Percentiles rank a stretch among this genome's conserved stretches.
Evolutionary conservation across 352 stramenopile genomes (phyloP).

Genomic region (Phytophthora pistaciae): DNA sequence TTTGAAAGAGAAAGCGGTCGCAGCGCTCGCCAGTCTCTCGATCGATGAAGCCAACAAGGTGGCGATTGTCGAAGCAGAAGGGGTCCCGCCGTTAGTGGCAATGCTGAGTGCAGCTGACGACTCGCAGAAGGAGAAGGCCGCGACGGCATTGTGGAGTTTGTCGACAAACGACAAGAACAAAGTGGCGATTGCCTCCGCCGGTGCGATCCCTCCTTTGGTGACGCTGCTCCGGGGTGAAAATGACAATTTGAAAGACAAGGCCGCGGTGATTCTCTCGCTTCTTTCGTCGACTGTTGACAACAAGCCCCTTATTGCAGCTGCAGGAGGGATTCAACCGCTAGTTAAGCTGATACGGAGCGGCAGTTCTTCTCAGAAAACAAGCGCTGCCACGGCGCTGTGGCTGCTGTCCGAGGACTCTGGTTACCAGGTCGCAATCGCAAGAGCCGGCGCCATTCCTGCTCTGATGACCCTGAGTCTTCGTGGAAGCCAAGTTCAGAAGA

Average conservation of each 20-base stretch:
- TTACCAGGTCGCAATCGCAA: slow-evolving; percentile 1
- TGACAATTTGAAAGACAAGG: not conserved
- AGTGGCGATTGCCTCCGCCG: not conserved
- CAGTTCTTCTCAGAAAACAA: not conserved
- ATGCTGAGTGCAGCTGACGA: not conserved
- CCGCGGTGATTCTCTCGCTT: not conserved
- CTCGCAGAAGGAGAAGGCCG: not conserved
- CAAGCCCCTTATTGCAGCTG: not conserved
- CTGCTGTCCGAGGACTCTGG: not conserved
- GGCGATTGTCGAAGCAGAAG: not conserved
- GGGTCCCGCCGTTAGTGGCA: not conserved
- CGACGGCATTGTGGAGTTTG: slow-evolving; percentile 1
- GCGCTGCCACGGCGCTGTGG: not conserved
- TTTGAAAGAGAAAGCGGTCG: not conserved
- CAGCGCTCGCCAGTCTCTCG: not conserved
- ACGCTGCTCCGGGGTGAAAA: not conserved
- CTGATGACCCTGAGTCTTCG: not conserved
- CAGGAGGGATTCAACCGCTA: not conserved
- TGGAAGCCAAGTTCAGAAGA: not conserved
- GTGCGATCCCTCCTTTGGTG: not conserved
- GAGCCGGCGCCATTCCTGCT: not conserved
- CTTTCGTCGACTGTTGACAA: not conserved
- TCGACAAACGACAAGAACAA: not conserved
- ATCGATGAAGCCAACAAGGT: slow-evolving; percentile 6
- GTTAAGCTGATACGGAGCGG: not conserved